These are phyloP conservation scores for Clarireedia monteithiana DNA, from an alignment of 2,329 filamentous ascomycete species.

Conservation along the genomic window DNA sequence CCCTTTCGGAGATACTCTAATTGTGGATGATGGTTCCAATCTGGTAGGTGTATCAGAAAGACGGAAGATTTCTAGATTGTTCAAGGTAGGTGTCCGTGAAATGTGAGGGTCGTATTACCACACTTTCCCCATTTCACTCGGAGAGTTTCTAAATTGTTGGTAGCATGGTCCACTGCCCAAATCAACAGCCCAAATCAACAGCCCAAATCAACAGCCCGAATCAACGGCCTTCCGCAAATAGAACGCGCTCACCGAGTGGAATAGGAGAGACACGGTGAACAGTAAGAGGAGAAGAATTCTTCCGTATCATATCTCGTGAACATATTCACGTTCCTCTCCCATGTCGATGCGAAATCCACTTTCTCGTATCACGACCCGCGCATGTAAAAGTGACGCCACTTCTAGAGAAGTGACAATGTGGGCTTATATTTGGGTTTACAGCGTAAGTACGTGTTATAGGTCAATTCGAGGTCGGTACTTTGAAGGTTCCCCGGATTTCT, in stretches of 20 bases:
- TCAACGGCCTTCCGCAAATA: no score
- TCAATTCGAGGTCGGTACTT: background rate
- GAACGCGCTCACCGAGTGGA: no score
- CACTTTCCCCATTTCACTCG: background rate
- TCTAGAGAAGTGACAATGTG: no score
- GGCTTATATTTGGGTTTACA: no score
- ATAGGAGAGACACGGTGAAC: no score
- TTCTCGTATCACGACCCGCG: background rate
- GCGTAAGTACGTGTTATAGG: background rate
- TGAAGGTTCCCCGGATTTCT: conserved; percentile 1
- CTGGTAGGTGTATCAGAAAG: background rate
- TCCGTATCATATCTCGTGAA: background rate
- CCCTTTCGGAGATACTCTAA: background rate
- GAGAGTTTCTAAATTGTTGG: no score
- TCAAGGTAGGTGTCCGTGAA: background rate
- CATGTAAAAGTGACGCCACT: no score
- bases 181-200: no score
- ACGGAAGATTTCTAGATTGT: background rate
- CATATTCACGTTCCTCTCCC: background rate
- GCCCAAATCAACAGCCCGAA: no score
- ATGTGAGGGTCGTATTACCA: background rate
- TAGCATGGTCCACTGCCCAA: no score
- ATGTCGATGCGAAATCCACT: background rate
- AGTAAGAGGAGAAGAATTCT: background rate
- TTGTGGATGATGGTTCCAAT: background rate